Evolutionary conservation across 352 stramenopile species (phyloP).

Genomic region (Detonula confervacea): DNA sequence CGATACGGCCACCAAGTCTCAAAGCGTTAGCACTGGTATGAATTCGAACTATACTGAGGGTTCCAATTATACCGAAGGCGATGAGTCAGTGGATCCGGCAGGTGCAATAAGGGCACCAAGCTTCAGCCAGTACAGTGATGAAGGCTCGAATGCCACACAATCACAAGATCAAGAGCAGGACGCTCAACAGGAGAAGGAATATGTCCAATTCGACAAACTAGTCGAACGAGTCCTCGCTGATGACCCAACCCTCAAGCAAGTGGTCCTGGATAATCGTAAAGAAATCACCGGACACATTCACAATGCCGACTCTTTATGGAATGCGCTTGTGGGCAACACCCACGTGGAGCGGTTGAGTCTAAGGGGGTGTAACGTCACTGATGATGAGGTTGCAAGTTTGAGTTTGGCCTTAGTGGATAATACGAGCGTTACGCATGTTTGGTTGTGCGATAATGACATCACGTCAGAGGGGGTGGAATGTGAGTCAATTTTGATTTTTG

Average conservation of each 20-base stretch:
- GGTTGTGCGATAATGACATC: constrained; percentile 47
- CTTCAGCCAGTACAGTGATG: too few relatives aligned
- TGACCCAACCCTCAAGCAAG: constrained; percentile 38
- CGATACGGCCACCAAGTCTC: neutral
- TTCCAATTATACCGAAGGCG: too few relatives aligned
- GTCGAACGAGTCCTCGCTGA: constrained; percentile 32
- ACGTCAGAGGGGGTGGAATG: constrained; percentile 50
- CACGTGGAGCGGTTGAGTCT: constrained; percentile 39
- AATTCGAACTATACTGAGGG: too few relatives aligned
- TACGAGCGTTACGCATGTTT: constrained; percentile 40
- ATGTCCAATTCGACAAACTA: constrained; percentile 27
- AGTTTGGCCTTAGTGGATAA: constrained; percentile 50
- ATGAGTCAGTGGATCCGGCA: too few relatives aligned
- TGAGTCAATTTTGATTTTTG: constrained; percentile 15
- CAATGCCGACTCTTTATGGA: constrained; percentile 29
- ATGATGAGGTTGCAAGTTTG: constrained; percentile 35
- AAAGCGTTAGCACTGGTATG: constrained; percentile 1
- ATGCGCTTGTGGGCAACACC: constrained; percentile 33
- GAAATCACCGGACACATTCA: constrained; percentile 14
- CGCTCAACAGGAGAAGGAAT: constrained; percentile 20
- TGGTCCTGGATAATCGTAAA: constrained; percentile 45
- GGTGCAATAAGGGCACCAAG: too few relatives aligned
- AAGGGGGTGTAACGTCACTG: constrained; percentile 32
- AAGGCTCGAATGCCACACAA: neutral
- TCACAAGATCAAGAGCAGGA: neutral